A percentile compares a stretch with the other conserved stretches of the same genome.
Conservation (phyloP, 805 yeast species). For the Kuraishia molischiana region DNA sequence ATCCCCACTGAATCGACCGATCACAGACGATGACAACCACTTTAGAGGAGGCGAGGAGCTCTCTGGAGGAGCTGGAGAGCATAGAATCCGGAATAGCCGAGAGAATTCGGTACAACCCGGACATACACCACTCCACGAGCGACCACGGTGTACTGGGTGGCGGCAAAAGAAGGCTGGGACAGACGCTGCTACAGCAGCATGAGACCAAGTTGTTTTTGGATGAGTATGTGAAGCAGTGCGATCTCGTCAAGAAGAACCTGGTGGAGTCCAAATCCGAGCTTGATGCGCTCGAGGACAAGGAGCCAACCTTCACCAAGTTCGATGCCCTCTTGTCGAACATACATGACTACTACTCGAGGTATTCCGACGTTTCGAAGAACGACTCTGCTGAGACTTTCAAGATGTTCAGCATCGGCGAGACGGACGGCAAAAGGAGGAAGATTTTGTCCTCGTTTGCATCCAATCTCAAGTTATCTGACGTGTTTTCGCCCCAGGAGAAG, state of each 20-base stretch:
- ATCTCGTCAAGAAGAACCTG: slow-evolving; percentile 9
- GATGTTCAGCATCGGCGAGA: slow-evolving; percentile 16
- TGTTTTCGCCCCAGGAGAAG: slow-evolving; percentile 52
- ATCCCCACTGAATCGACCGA: no score
- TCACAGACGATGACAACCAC: slow-evolving; percentile 12
- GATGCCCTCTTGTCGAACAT: slow-evolving; percentile 23
- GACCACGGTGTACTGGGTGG: slow-evolving; percentile 19
- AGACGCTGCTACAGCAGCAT: slow-evolving; percentile 52
- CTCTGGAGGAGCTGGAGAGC: slow-evolving; percentile 58
- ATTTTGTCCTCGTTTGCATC: slow-evolving; percentile 41
- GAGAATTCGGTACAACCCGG: slow-evolving; percentile 55
- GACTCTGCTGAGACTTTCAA: slow-evolving; percentile 19
- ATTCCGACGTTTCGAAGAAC: slow-evolving; percentile 20
- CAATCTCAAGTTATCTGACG: slow-evolving; percentile 33
- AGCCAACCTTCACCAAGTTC: slow-evolving; percentile 24
- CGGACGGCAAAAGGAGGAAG: slow-evolving; percentile 4
- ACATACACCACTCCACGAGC: slow-evolving; percentile 17
- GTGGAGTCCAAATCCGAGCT: slow-evolving; percentile 2
- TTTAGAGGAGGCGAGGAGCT: slow-evolving; percentile 27
- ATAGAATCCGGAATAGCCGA: slow-evolving; percentile 59
- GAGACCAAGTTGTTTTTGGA: slow-evolving; percentile 47
- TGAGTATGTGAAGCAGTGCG: slow-evolving; percentile 28
- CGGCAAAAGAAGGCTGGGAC: slow-evolving; percentile 35
- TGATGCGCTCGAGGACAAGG: slow-evolving; percentile 14
- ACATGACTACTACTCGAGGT: slow-evolving; percentile 17